phyloP scores from a whole-genome alignment of 805 yeast genomes.

The Zygosaccharomyces bailii region DNA sequence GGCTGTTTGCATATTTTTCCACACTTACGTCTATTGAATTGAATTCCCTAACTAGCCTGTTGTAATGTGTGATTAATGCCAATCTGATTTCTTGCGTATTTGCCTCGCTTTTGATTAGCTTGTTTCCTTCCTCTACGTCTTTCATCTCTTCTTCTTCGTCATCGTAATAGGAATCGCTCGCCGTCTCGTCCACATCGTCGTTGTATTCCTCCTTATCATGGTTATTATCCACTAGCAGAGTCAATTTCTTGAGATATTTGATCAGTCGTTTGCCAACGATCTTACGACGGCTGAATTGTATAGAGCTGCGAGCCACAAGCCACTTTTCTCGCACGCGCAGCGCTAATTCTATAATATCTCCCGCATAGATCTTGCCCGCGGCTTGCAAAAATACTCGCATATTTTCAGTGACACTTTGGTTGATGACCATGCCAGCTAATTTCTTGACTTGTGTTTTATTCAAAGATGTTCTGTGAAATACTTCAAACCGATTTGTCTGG shows the following conservation, averaged over 20 bases:
- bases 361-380: slow-evolving; percentile 82
- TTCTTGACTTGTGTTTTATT: slow-evolving; percentile 75
- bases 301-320: slow-evolving; percentile 40
- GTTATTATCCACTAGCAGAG: slow-evolving; percentile 21
- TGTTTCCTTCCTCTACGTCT: slow-evolving; percentile 22
- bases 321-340: slow-evolving; percentile 62
- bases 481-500: slow-evolving; percentile 84
- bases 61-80: slow-evolving; percentile 33
- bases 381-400: slow-evolving; percentile 82
- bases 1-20: slow-evolving; percentile 44
- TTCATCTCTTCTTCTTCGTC: slow-evolving; percentile 31
- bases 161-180: slow-evolving; percentile 29
- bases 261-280: slow-evolving; percentile 34
- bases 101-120: slow-evolving; percentile 24
- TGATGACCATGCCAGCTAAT: slow-evolving; percentile 71
- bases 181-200: slow-evolving; percentile 31
- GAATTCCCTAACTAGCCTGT: slow-evolving; percentile 30
- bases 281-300: slow-evolving; percentile 43
- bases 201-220: slow-evolving; percentile 12
- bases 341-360: slow-evolving; percentile 83
- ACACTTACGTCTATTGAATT: slow-evolving; percentile 32
- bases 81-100: slow-evolving; percentile 27
- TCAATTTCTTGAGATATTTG: slow-evolving; percentile 38
- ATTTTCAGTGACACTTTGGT: slow-evolving; percentile 75
- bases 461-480: slow-evolving; percentile 73